These are phyloP conservation scores for Bryum argenteum DNA, from an alignment of 225 moss, liverwort and hornwort species.

Conservation along the genomic window DNA sequence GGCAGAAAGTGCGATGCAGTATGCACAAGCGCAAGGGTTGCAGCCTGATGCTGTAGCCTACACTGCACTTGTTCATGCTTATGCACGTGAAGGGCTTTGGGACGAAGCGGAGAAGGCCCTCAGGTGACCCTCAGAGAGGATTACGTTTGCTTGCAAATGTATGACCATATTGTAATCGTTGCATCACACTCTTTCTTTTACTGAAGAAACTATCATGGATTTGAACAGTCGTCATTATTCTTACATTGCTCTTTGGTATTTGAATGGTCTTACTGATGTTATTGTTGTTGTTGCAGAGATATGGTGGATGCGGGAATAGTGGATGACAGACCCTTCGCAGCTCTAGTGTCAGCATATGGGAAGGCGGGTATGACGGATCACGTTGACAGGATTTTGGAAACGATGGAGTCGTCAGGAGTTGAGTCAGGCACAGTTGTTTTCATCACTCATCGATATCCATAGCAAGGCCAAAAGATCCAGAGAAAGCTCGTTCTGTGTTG, in stretches of 20 bases:
- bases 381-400: conserved; percentile 50
- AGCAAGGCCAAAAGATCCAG: conserved; percentile 62
- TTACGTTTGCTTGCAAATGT: conserved; percentile 25
- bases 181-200: background rate
- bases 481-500: conserved; percentile 58
- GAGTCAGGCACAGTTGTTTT: conserved; percentile 46
- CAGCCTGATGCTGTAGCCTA: conserved; percentile 64
- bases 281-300: conserved; percentile 38
- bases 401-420: conserved; percentile 50
- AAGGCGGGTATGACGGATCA: conserved; percentile 51
- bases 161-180: conserved; percentile 22
- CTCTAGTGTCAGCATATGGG: conserved; percentile 63
- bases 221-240: conserved; percentile 1
- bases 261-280: no score
- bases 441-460: conserved; percentile 59
- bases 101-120: conserved; percentile 48
- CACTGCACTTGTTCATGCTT: conserved; percentile 68
- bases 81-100: conserved; percentile 60
- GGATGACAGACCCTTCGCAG: conserved; percentile 63
- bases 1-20: conserved; percentile 62
- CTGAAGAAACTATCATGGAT: background rate
- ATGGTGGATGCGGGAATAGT: conserved; percentile 57
- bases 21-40: conserved; percentile 59
- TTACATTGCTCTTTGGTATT: no score
- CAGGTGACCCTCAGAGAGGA: conserved; percentile 48